These are phyloP conservation scores for Oryza punctata DNA, from an alignment of 176 grass and related monocot species.

Conservation along the genomic window DNA sequence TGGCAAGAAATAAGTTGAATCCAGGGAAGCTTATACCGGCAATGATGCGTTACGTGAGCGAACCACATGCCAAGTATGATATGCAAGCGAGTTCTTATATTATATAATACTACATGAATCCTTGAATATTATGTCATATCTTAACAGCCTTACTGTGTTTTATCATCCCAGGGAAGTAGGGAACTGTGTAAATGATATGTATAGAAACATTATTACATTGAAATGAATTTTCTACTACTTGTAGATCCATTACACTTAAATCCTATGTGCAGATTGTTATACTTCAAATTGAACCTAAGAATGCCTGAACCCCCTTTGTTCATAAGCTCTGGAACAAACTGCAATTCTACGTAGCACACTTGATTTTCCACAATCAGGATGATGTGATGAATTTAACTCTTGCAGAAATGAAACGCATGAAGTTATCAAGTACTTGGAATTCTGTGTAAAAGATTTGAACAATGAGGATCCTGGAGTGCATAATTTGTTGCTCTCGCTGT, in stretches of 20 bases:
- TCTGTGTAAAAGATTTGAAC: constrained; percentile 87
- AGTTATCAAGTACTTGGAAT: constrained; percentile 97
- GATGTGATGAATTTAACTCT: constrained; percentile 38
- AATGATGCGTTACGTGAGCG: constrained; percentile 99
- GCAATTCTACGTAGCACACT: neutral
- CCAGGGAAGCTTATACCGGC: constrained; percentile 97
- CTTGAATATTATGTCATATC: neutral
- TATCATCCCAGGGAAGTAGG: neutral
- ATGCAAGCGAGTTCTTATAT: neutral
- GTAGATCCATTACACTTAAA: neutral
- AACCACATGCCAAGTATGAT: constrained; percentile 95
- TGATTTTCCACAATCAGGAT: neutral
- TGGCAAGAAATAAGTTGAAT: constrained; percentile 83
- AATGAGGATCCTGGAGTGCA: constrained; percentile 92
- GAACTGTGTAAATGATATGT: constrained; percentile 3
- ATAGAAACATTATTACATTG: neutral
- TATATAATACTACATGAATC: neutral
- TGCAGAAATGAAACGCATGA: constrained; percentile 95
- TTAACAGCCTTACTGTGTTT: neutral
- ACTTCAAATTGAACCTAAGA: constrained; percentile 23
- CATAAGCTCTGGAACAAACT: neutral
- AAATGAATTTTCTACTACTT: neutral
- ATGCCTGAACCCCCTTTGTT: neutral
- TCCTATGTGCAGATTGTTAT: neutral
- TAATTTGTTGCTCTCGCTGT: constrained; percentile 88